These are phyloP conservation scores for Balakata baccata DNA, from an alignment of 345 rosid genomes.

Conservation along the genomic window DNA sequence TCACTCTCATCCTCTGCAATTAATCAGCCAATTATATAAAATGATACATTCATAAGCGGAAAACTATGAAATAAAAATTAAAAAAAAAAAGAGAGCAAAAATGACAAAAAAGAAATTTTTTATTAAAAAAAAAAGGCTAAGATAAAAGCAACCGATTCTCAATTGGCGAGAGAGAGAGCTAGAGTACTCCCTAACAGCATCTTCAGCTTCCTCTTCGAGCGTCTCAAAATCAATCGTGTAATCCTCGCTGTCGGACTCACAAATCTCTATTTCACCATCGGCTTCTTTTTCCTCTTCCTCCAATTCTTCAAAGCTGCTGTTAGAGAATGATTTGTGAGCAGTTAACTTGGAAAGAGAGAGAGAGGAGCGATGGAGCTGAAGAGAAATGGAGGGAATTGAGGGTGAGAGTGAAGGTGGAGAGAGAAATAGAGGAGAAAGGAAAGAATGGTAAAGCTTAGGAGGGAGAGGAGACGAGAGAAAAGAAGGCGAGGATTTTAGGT, in stretches of 20 bases:
- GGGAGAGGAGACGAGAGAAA: constrained; percentile 2
- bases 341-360: constrained; percentile 13
- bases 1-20: constrained; percentile 56
- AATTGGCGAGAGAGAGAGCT: constrained; percentile 58
- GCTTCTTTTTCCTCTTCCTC: constrained; percentile 19
- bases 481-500: background rate
- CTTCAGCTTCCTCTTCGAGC: constrained; percentile 69
- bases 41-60: background rate
- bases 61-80: too few species aligned
- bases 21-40: background rate
- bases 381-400: constrained; percentile 7
- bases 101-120: background rate
- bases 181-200: constrained; percentile 56
- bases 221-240: constrained; percentile 45
- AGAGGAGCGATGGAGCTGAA: constrained; percentile 28
- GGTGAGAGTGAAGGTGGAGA: constrained; percentile 6
- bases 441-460: constrained; percentile 11
- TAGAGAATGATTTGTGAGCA: constrained; percentile 25
- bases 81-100: too few species aligned
- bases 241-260: constrained; percentile 25
- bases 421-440: constrained; percentile 10
- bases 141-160: constrained; percentile 42
- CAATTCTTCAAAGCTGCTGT: constrained; percentile 18
- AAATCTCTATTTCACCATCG: constrained; percentile 5
- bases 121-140: background rate